A percentile compares a stretch with the other conserved stretches of the same genome.
Evolutionary conservation across 495 filamentous ascomycete species (phyloP).

Genomic region (Podospora sp.): DNA sequence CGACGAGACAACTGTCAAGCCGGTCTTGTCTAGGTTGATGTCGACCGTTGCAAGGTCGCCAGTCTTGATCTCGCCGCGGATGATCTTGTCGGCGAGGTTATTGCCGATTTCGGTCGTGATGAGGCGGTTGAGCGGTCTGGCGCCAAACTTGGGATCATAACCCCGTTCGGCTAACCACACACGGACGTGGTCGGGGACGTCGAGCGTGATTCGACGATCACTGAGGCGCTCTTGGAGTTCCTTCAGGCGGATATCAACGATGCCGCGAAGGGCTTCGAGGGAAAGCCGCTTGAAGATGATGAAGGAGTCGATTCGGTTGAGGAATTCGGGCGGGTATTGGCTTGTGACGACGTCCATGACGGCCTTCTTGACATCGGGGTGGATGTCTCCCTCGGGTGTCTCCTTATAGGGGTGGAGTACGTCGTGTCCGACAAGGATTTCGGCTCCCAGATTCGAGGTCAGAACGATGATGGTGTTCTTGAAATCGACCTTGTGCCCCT

Average conservation of each 20-base stretch:
- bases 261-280: conserved; percentile 76
- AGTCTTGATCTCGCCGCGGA: conserved; percentile 75
- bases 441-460: conserved; percentile 87
- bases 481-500: conserved; percentile 96
- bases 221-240: conserved; percentile 84
- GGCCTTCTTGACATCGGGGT: conserved; percentile 67
- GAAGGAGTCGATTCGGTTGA: conserved; percentile 96
- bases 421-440: conserved; percentile 67
- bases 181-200: conserved; percentile 70
- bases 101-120: conserved; percentile 90
- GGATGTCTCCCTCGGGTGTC: conserved; percentile 63
- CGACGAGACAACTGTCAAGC: conserved; percentile 45
- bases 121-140: conserved; percentile 88
- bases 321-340: conserved; percentile 87
- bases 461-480: conserved; percentile 94
- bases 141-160: conserved; percentile 90
- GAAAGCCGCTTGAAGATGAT: conserved; percentile 91
- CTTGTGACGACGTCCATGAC: conserved; percentile 87
- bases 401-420: conserved; percentile 60
- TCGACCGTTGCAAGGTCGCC: conserved; percentile 72
- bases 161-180: conserved; percentile 85
- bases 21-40: conserved; percentile 59
- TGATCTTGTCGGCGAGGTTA: conserved; percentile 85
- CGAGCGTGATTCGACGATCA: conserved; percentile 78
- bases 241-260: conserved; percentile 86